Evolutionary conservation across 2,329 filamentous ascomycete species (phyloP).

Genomic region (Ascocoryne sarcoides): DNA sequence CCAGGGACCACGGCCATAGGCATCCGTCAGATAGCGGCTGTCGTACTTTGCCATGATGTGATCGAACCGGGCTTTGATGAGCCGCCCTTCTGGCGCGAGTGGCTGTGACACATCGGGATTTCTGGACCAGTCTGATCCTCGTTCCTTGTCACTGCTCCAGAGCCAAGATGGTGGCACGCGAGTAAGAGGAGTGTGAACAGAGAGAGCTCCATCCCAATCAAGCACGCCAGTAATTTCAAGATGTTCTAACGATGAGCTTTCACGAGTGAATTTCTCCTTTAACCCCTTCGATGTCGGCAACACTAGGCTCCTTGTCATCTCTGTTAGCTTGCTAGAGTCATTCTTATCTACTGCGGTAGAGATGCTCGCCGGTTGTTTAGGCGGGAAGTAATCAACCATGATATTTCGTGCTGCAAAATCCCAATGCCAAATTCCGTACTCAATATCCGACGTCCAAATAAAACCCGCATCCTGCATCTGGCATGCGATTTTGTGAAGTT

Average conservation of each 20-base stretch:
- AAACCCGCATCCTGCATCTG: constrained; percentile 13
- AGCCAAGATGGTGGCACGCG: constrained; percentile 13
- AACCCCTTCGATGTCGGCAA: neutral
- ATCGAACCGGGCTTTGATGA: constrained; percentile 17
- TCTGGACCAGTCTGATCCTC: neutral
- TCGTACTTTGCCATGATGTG: constrained; percentile 6
- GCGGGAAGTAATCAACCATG: constrained; percentile 1
- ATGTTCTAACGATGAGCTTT: neutral
- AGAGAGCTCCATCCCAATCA: constrained; percentile 15
- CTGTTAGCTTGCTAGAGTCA: neutral
- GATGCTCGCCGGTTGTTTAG: neutral
- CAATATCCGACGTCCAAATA: constrained; percentile 1
- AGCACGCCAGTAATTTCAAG: constrained; percentile 11
- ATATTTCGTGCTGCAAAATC: constrained; percentile 14
- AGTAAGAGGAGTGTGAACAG: constrained; percentile 11
- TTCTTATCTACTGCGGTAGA: too few relatives aligned
- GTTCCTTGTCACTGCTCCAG: constrained; percentile 8
- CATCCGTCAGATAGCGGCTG: constrained; percentile 13
- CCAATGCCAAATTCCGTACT: constrained; percentile 14
- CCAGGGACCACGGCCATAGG: constrained; percentile 15
- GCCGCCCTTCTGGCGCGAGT: constrained; percentile 11
- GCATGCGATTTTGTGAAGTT: constrained; percentile 1
- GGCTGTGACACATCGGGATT: constrained; percentile 6
- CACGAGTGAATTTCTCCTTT: constrained; percentile 1
- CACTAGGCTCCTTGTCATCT: neutral